Conservation (phyloP, 768 basidiomycete species). For the Termitomyces sp. region DNA sequence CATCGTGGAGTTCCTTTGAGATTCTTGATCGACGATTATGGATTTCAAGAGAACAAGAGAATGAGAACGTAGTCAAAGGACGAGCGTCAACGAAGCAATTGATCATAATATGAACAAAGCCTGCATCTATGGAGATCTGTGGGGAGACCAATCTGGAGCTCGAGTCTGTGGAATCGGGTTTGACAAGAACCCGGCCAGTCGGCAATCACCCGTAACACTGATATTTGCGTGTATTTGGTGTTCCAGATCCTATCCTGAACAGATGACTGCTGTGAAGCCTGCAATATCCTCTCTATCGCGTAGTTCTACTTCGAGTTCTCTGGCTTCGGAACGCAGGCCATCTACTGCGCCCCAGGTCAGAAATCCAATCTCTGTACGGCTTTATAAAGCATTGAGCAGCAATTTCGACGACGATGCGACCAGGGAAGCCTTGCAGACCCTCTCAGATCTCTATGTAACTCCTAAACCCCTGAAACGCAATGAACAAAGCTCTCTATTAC, state of each 20-base stretch:
- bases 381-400: slow-evolving; percentile 89
- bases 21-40: too few relatives aligned
- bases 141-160: too few relatives aligned
- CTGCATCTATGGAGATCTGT: too few relatives aligned
- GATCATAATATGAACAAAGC: too few relatives aligned
- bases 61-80: too few relatives aligned
- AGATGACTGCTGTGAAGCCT: slow-evolving; percentile 10
- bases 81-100: too few relatives aligned
- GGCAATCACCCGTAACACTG: not conserved
- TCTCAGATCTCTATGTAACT: slow-evolving; percentile 73
- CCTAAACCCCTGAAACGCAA: slow-evolving; percentile 30
- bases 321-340: slow-evolving; percentile 14
- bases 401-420: slow-evolving; percentile 78
- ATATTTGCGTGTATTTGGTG: not conserved
- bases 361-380: slow-evolving; percentile 79
- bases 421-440: slow-evolving; percentile 75
- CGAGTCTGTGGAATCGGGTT: too few relatives aligned
- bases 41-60: too few relatives aligned
- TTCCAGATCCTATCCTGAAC: not conserved
- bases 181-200: too few relatives aligned
- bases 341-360: slow-evolving; percentile 33
- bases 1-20: too few relatives aligned
- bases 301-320: slow-evolving; percentile 10
- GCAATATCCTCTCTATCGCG: slow-evolving; percentile 11
- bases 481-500: slow-evolving; percentile 22